Evolutionary conservation across 495 filamentous ascomycete species (phyloP), one percentile per base, ranked within the genome.

Genomic region (Podospora anserina): DNA sequence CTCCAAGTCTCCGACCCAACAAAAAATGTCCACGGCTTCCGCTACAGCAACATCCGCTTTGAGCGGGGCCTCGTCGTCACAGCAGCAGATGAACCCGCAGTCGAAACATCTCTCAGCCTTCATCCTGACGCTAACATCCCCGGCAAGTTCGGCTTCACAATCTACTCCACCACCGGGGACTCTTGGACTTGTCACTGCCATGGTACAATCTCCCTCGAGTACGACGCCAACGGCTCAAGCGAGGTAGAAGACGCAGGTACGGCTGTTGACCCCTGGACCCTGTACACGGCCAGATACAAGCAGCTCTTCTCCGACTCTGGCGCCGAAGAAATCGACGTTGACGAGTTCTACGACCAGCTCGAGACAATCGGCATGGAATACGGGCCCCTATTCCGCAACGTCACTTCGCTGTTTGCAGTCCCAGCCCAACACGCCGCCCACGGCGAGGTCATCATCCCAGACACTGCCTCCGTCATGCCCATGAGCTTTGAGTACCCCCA

Each of bases 21-120:
- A 28, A 65, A 65, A 55, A 39, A n/a, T 54, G 53, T 73, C 16
- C 54, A 69, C 11, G 57, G 68, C 23, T 73, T 71, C 54, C 23
- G 34, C 26, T 68, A 70, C 62, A 58, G 67, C 26, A 63, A 74
- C 57, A 66, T 78, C 4, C 61, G 63, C 18, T 70, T 84, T 57
- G 67, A 70, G 15, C 70, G 69, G 18, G 76, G 79, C 0, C 63
- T 84, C 11, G 69, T 72, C 0, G 72, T 84, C 15, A 75, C 78
- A 1, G 49, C 67, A 0, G 63, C 70, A 19, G 63, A 63, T 5
- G 66, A 75, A 11, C 1, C 58, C 58, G 78, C 76, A 6, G 53
- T 80, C 23, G 80, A 83, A 66, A 78, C 79, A 16, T 67, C 68
- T 26, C 63, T 83, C 13, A 67, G 72, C 34, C 54, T 82, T 23